Base-by-base conservation (phyloP, 805 yeast species). In the Spathaspora hagerdaliae region DNA sequence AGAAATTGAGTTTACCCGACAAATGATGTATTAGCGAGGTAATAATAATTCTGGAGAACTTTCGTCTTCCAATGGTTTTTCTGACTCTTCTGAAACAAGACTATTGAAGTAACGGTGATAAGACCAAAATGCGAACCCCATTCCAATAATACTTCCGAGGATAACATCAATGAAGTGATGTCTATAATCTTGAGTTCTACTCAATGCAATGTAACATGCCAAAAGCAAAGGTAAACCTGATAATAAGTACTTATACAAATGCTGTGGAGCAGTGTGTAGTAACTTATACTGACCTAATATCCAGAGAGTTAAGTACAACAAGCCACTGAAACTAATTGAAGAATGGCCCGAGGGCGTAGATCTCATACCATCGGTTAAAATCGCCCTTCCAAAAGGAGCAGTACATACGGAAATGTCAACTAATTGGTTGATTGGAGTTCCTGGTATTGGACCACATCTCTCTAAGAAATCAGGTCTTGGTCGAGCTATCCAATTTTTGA, bases 331-430 rank as follows among this genome's bases (percentile, higher is more conserved):
- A n/a, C 82, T 69, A 35, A 73, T 65, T 2, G 80, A 69, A 8
- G 79, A 65, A 52, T 79, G 85, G 24, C 85, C 85, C 7, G 81
- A 75, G 0, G 85, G 85, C 6, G 81, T 74, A 27, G 78, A 70
- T 49, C 78, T 69, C 70, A 77, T 71, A 2, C 84, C 85, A 51
- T 79, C 85, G 13, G 55, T 50, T 27, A 80, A 58, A 2, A 54
- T 38, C 7, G 44, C 43, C 13, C 38, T 14, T 6, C 71, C 71
- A 41, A 56, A 54, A 1, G 72, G 71, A 2, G 67, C 65, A 10
- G 67, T 57, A 46, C 73, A 67, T 9, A 61, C 64, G 5, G 47
- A 48, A 15, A 65, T 44, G 14, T 56, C 61, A 10, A 64, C 66
- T 38, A 60, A 56, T 31, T 35, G 46, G 44, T 54, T 50, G 44